Evolutionary conservation across 78 protist genomes (phyloP).

Genomic region (Ministeria vibrans): DNA sequence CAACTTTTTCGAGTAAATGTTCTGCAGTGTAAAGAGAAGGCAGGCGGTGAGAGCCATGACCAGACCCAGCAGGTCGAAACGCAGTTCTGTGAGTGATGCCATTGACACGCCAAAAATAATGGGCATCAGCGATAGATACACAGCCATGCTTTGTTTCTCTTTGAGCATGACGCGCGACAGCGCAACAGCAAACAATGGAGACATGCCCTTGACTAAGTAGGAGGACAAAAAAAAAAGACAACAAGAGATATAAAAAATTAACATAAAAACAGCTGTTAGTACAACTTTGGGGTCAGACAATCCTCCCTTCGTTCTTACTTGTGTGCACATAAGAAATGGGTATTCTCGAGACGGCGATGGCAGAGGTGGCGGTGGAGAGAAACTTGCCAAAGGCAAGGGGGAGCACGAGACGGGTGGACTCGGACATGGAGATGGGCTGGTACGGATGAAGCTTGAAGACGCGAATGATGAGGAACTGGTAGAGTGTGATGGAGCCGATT

Average conservation of each 20-base stretch:
- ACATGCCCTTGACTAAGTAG: slow-evolving; percentile 14
- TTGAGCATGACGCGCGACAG: slow-evolving; percentile 14
- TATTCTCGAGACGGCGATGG: not conserved
- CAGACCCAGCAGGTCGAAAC: slow-evolving; percentile 20
- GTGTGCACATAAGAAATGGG: slow-evolving; percentile 28
- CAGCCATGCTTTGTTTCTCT: slow-evolving; percentile 8
- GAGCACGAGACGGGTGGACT: not conserved
- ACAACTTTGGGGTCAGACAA: not conserved
- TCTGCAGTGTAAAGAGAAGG: slow-evolving; percentile 1
- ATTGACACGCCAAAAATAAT: slow-evolving; percentile 28
- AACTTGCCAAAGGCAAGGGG: not conserved
- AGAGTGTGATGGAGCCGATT: not conserved
- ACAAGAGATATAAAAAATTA: not conserved
- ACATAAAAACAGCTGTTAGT: not conserved
- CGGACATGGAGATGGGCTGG: not conserved
- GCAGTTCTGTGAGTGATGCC: slow-evolving; percentile 32
- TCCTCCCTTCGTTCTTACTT: too few species aligned
- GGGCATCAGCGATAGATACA: slow-evolving; percentile 35
- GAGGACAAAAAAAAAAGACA: not conserved
- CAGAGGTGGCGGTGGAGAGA: not conserved
- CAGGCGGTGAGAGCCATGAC: not conserved
- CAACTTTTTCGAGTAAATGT: slow-evolving; percentile 16
- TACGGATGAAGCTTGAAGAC: slow-evolving; percentile 2
- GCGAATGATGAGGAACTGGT: not conserved
- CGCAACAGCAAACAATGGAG: slow-evolving; percentile 30